Percentiles rank a stretch among this genome's conserved stretches.
phyloP scores from a whole-genome alignment of 2,329 filamentous ascomycete genomes.

The Pseudocercospora pini-densiflorae region DNA sequence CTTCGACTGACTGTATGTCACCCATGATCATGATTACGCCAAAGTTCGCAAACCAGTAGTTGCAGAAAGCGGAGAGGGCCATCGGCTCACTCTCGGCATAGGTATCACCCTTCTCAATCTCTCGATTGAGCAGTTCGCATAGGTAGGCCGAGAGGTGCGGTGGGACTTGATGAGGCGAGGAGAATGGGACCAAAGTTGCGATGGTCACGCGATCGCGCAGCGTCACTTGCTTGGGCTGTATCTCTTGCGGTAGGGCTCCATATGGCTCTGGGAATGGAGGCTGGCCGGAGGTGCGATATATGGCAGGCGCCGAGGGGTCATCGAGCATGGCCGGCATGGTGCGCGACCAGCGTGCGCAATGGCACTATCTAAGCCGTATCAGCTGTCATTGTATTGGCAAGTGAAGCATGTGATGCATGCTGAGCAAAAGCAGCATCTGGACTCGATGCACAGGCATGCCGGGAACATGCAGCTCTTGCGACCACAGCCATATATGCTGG shows the following conservation, averaged over 20 bases:
- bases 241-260: conserved; percentile 68
- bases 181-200: conserved; percentile 82
- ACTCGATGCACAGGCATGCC: background rate
- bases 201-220: conserved; percentile 82
- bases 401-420: background rate
- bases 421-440: background rate
- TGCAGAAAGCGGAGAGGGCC: conserved; percentile 72
- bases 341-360: background rate
- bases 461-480: background rate
- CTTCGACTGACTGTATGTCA: conserved; percentile 67
- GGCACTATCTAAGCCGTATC: background rate
- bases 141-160: conserved; percentile 75
- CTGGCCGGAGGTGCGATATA: conserved; percentile 71
- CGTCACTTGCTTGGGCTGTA: conserved; percentile 76
- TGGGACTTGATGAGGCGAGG: conserved; percentile 76
- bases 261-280: conserved; percentile 66
- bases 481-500: background rate
- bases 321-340: conserved; percentile 78
- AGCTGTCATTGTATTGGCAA: background rate
- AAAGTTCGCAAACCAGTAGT: conserved; percentile 92
- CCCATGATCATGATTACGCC: conserved; percentile 86
- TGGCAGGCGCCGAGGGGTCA: conserved; percentile 71
- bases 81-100: conserved; percentile 86
- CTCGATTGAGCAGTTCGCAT: conserved; percentile 81
- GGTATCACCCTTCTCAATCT: conserved; percentile 90